Evolutionary conservation across 352 stramenopile species (phyloP), one percentile per base, ranked within the genome.

Genomic region (Discostella stelligera): DNA sequence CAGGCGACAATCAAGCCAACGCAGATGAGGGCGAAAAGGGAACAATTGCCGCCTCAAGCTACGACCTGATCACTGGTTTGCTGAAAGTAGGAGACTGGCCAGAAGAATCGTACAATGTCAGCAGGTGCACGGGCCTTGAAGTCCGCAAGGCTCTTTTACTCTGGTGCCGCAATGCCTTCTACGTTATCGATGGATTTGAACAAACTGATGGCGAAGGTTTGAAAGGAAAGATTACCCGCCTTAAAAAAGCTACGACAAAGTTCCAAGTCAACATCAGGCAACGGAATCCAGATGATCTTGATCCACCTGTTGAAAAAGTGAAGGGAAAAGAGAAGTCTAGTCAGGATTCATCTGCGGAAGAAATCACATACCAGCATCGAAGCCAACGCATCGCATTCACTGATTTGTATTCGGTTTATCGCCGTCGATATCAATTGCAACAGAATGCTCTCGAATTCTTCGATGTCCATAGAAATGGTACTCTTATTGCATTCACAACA

Each of bases 361-460:
- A 87, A 68, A 85, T 88, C 44, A 85, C 74, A 7, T 91, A 93
- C 55, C 88, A 94, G 65, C 87, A 93, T 67, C 60, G 86, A 21
- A 93, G 89, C 66, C 83, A 93, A 68, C 77, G 88, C 14, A 92
- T 94, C 64, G 65, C 88, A 18, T 94, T 93, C 66, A 80, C 54
- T 53, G 87, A 94, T 48, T 67, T 94, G 5, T 91, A 90, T 58
- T 91, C 88, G 39, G 88, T 94, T 27, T 94, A 92, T 56, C 81
- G 88, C 53, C 66, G 91, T 44, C 71, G 91, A 10, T 95, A 94
- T 74, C 86, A 93, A 61, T 72, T 95, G 23, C 88, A 94, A 55
- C 89, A 94, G 64, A 93, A 86, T 73, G 91, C 86, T 20, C 75
- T 95, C 59, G 91, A 95, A 74, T 93, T 95, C 69, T 95, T 91